Conservation (phyloP, 352 stramenopile genomes). For the Phytophthora sp. region DNA sequence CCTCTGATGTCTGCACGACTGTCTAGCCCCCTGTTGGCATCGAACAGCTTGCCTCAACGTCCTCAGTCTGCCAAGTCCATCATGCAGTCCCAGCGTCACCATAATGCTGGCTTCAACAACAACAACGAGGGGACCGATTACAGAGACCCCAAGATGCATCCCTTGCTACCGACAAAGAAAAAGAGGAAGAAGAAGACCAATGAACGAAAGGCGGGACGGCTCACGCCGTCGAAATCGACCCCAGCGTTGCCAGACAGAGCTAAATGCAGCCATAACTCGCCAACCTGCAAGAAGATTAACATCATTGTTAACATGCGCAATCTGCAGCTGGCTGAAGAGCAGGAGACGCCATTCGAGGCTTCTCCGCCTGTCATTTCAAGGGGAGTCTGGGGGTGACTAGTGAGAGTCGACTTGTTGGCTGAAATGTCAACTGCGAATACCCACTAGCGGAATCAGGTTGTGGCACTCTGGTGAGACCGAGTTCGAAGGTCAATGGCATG, state of each 20-base stretch:
- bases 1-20: slow-evolving; percentile 37
- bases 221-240: slow-evolving; percentile 21
- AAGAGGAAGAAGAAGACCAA: slow-evolving; percentile 14
- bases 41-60: slow-evolving; percentile 27
- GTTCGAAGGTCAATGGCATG: too few relatives aligned
- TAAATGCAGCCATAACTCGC: slow-evolving; percentile 11
- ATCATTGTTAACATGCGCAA: slow-evolving; percentile 57
- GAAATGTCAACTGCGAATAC: not conserved
- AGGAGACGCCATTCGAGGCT: not conserved
- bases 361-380: slow-evolving; percentile 3
- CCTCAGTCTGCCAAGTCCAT: slow-evolving; percentile 61
- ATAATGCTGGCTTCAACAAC: slow-evolving; percentile 6
- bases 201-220: slow-evolving; percentile 5
- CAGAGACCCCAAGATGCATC: slow-evolving; percentile 30
- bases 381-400: slow-evolving; percentile 15
- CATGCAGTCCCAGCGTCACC: slow-evolving; percentile 30
- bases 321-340: slow-evolving; percentile 29
- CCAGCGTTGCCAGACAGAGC: slow-evolving; percentile 13
- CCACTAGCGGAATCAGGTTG: slow-evolving; percentile 14
- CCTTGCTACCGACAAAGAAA: too few relatives aligned
- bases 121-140: slow-evolving; percentile 7
- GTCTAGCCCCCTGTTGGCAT: not conserved
- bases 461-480: too few relatives aligned
- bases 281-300: slow-evolving; percentile 36
- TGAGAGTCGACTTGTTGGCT: too few relatives aligned